Conservation (phyloP, 1,139 yeast genomes). For the Blastobotrys malaysiensis region DNA sequence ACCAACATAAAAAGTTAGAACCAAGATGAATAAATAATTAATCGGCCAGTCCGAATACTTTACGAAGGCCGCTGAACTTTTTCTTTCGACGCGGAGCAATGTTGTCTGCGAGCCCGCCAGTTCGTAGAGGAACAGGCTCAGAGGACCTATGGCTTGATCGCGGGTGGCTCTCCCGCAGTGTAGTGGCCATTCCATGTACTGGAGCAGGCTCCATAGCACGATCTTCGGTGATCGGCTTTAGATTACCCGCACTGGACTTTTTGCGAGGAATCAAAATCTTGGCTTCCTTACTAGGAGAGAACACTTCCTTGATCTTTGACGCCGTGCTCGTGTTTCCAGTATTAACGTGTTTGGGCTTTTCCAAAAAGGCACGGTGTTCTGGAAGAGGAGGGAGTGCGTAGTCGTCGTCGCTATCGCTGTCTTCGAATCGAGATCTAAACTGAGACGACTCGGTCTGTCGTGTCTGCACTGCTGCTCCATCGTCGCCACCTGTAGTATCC, state of each 20-base stretch:
- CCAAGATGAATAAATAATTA: slow-evolving; percentile 8
- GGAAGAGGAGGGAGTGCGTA: slow-evolving; percentile 11
- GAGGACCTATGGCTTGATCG: background rate
- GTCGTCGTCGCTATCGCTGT: slow-evolving; percentile 28
- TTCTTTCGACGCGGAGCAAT: slow-evolving; percentile 23
- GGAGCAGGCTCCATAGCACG: background rate
- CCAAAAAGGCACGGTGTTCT: slow-evolving; percentile 4
- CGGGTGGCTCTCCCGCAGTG: background rate
- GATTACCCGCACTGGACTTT: background rate
- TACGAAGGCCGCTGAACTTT: slow-evolving; percentile 27
- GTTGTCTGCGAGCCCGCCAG: slow-evolving; percentile 8
- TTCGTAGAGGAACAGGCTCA: background rate
- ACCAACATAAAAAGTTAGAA: slow-evolving; percentile 4
- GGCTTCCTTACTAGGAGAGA: slow-evolving; percentile 29
- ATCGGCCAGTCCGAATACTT: slow-evolving; percentile 24
- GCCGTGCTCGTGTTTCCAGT: slow-evolving; percentile 1
- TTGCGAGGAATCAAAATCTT: slow-evolving; percentile 23
- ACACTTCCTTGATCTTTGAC: slow-evolving; percentile 22
- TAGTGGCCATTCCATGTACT: background rate
- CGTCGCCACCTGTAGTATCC: background rate
- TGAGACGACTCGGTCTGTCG: background rate
- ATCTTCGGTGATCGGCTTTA: background rate
- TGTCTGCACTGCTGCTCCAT: background rate
- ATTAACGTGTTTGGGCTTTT: slow-evolving; percentile 6
- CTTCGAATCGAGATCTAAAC: slow-evolving; percentile 34